These are phyloP conservation scores for Furcasterigmium furcatum DNA, from an alignment of 2,329 filamentous ascomycete genomes.

Conservation along the genomic window DNA sequence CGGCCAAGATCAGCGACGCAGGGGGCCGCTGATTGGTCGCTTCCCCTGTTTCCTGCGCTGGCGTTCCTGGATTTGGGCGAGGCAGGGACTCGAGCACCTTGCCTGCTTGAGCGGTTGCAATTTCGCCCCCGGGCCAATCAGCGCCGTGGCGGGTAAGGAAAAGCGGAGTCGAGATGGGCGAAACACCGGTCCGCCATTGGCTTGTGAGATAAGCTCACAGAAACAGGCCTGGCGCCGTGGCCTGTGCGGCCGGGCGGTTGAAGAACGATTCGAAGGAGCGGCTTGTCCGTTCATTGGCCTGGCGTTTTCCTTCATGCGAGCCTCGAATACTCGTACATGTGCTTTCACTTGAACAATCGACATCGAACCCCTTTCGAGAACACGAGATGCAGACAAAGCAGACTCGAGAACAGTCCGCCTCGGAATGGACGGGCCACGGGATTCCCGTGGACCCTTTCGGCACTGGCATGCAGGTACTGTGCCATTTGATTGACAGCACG, in stretches of 20 bases:
- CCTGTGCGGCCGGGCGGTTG: not conserved
- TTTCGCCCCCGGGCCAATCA: slow-evolving; percentile 1
- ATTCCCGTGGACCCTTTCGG: too few species aligned
- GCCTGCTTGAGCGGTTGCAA: slow-evolving; percentile 2
- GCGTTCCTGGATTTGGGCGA: not conserved
- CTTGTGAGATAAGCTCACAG: not conserved
- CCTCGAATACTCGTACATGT: too few species aligned
- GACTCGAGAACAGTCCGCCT: too few species aligned
- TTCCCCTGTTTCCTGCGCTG: too few species aligned
- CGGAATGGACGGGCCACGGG: too few species aligned
- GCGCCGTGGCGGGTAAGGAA: not conserved
- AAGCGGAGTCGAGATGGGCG: not conserved
- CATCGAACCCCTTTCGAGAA: too few species aligned
- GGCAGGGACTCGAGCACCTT: too few species aligned
- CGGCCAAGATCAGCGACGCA: not conserved
- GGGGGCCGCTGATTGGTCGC: not conserved
- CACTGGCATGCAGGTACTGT: too few species aligned
- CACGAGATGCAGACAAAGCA: too few species aligned
- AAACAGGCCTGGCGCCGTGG: not conserved
- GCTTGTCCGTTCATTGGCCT: not conserved
- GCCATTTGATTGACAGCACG: too few species aligned
- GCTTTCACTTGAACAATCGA: too few species aligned
- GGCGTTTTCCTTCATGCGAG: not conserved
- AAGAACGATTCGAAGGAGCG: not conserved
- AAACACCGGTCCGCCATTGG: not conserved